A percentile compares a stretch with the other conserved stretches of the same genome.
phyloP scores from a whole-genome alignment of 2,329 filamentous ascomycete genomes.

The Fusarium aywerte region DNA sequence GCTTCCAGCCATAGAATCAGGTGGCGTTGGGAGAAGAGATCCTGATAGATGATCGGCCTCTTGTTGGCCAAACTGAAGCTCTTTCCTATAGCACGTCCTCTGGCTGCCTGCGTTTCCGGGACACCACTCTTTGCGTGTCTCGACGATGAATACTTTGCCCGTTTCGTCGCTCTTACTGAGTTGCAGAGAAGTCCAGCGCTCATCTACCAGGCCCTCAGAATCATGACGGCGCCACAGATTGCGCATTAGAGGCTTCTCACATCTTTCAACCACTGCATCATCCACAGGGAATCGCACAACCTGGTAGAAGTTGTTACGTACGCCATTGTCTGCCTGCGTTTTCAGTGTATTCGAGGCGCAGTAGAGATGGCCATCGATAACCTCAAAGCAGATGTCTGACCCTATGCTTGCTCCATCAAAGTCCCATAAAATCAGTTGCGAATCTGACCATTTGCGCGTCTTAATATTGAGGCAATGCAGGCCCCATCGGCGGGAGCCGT shows the following conservation, averaged over 20 bases:
- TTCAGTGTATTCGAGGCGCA: constrained; percentile 73
- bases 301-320: constrained; percentile 76
- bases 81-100: constrained; percentile 73
- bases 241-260: constrained; percentile 55
- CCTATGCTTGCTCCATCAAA: constrained; percentile 74
- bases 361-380: constrained; percentile 74
- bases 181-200: constrained; percentile 76
- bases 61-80: constrained; percentile 57
- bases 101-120: constrained; percentile 63
- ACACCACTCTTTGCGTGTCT: constrained; percentile 76
- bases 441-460: constrained; percentile 53
- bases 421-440: constrained; percentile 64
- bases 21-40: constrained; percentile 7
- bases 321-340: constrained; percentile 70
- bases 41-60: not conserved
- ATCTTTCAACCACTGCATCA: constrained; percentile 50
- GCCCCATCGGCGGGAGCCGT: constrained; percentile 71
- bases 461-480: constrained; percentile 64
- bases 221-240: constrained; percentile 72
- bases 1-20: constrained; percentile 2
- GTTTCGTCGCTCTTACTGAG: constrained; percentile 69
- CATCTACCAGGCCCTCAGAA: constrained; percentile 76
- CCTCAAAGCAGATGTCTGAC: constrained; percentile 76
- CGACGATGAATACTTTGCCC: constrained; percentile 69
- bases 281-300: constrained; percentile 71